A percentile compares a stretch with the other conserved stretches of the same genome.
These are phyloP conservation scores for Iberis pinnata DNA, from an alignment of 345 rosid species.

Conservation along the genomic window DNA sequence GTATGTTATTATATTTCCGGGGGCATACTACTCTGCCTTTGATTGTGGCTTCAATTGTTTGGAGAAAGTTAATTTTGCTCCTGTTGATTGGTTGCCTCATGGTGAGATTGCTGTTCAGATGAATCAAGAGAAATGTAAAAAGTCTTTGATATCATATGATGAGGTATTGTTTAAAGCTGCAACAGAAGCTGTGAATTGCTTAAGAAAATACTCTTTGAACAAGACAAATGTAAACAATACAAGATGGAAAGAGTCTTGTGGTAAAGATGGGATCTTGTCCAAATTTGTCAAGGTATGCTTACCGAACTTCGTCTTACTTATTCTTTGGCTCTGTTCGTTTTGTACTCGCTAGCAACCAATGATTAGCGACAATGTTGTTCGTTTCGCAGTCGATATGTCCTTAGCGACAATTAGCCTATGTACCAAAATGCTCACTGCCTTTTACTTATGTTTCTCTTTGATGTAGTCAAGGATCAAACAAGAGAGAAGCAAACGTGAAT, in stretches of 20 bases:
- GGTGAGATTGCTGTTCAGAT: conserved; percentile 49
- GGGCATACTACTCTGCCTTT: conserved; percentile 52
- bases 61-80: conserved; percentile 63
- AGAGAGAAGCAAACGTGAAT: conserved; percentile 44
- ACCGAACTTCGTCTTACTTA: too few species aligned
- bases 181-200: conserved; percentile 48
- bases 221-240: conserved; percentile 44
- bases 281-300: conserved; percentile 51
- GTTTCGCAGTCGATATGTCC: too few species aligned
- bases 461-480: conserved; percentile 46
- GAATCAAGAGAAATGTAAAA: conserved; percentile 41
- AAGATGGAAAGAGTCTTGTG: conserved; percentile 43
- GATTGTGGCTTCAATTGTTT: conserved; percentile 65
- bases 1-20: conserved; percentile 59
- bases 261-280: conserved; percentile 47
- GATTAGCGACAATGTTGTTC: too few species aligned
- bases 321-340: too few species aligned
- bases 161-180: conserved; percentile 57
- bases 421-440: conserved; percentile 6
- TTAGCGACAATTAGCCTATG: neutral
- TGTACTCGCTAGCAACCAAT: too few species aligned
- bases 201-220: conserved; percentile 38
- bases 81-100: conserved; percentile 63
- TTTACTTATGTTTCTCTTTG: neutral
- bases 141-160: conserved; percentile 52